Evolutionary conservation across 2,329 filamentous ascomycete species (phyloP), one percentile per base, ranked within the genome.

Genomic region (Calonectria henricotiae): DNA sequence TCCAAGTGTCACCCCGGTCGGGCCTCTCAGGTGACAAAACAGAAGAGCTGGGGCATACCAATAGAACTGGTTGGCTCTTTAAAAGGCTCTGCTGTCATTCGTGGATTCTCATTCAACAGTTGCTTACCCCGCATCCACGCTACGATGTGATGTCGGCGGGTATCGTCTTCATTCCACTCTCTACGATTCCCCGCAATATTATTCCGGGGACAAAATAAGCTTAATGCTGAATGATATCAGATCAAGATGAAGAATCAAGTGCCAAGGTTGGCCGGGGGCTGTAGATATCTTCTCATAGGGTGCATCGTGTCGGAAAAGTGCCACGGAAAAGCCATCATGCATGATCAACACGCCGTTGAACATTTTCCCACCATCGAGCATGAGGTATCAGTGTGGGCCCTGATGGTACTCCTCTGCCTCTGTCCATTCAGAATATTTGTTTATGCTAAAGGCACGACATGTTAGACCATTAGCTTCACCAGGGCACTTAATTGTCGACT

Each of bases 361-460:
- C 20, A 58, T 58, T 58, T 58, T 58, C 51, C 51, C 51, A 58
- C 51, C 51, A 58, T 27, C 51, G 23, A 58, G 51, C 20, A 39
- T 58, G 13, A 27, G 12, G 20, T 7, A 20, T 13, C 12, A n/a
- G 13, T 39, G 51, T 58, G 51, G 51, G 35, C 20, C 51, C 13
- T 12, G 12, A 15, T 3, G 7, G n/a, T 17, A 13, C 7, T n/a
- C 51, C 23, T 25, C 51, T 8, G 11, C n/a, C 51, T 7, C 51
- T 13, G 20, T 39, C n/a, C 51, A 58, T 20, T 39, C 12, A 25
- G 13, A 2, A 17, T 11, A 15, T 11, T 2, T n/a, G 27, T n/a
- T 30, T 13, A 32, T n/a, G 3, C 15, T 51, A 7, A 8, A 32
- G 47, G 17, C 1, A 20, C 15, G 7, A 17, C 8, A 30, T 51